Evolutionary conservation across 2,329 filamentous ascomycete species (phyloP), one percentile per base, ranked within the genome.

Genomic region (Ceratocystis papillata): DNA sequence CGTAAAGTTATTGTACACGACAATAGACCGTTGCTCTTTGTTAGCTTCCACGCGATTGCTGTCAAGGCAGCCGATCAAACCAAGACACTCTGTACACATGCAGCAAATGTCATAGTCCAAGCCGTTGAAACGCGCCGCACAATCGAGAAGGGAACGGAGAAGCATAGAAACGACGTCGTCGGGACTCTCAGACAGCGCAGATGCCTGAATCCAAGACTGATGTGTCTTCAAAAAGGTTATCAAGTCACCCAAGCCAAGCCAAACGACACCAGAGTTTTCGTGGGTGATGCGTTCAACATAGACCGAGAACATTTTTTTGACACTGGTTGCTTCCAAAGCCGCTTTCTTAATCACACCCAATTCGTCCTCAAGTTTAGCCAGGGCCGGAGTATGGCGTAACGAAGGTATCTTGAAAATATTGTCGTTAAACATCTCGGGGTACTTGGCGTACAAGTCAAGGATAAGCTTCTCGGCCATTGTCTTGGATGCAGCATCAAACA

Each of bases 31-130:
- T 70, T 90, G 87, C 71, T 89, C 87, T 67, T 89, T 83, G 10
- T 88, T 82, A 0, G 85, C 84, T 72, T 99, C 94, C 1, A 96
- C 84, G 67, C 89, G 85, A 72, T 96, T 96, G 1, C 93, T 87
- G 74, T 99, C 95, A 25, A 99, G 78, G 70, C 92, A 96, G 5
- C 95, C 94, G 64, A 99, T 85, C 22, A 95, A 80, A 0, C 95
- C 95, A 48, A 99, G 80, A 69, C 90, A 94, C 72, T 88, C 85
- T 15, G 90, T 88, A 69, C 89, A 90, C 2, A 95, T 79, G 20
- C 83, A 79, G 63, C 86, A 81, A 65, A 97, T 88, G 12, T 85
- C 83, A 6, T 79, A 74, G 53, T 88, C 82, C 12, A 81, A 79
- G 63, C 84, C 82, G 69, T 87, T 89, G 75, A 94, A 94, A 69